Evolutionary conservation across 2,329 filamentous ascomycete species (phyloP), one percentile per base, ranked within the genome.

Genomic region (Pseudogymnoascus sp.): DNA sequence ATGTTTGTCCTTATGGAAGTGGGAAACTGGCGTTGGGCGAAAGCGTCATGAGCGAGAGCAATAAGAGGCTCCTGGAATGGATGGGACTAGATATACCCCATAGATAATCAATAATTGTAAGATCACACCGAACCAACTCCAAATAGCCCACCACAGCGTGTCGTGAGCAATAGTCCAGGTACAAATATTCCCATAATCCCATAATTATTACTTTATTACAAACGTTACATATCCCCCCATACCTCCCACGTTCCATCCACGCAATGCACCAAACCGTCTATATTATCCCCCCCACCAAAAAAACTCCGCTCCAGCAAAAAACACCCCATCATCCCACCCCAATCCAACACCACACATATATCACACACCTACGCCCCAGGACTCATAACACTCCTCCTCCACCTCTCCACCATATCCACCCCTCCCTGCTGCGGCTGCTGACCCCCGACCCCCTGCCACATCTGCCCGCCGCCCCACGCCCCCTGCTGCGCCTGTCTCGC

Each of bases 391-490:
- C 71, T 72, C 64, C 73, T 72, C 49, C 72, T 69, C 72, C 72
- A 74, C 39, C 68, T 64, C 66, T 74, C 72, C 23, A 74, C 72
- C 72, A 72, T 73, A 65, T 73, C 72, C 61, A 68, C 66, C 63
- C 73, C 71, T 1, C 70, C 71, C 61, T 73, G 68, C 58, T 70
- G 70, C 12, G 68, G 61, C 12, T 69, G 68, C 60, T 19, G 19
- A 2, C 66, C 65, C 58, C 26, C 26, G 26, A 58, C 33, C 26
- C 52, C 49, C 59, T 70, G 63, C 10, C 65, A 64, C 66, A 70
- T 69, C 12, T 61, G 60, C 63, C 41, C 16, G 6, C 6, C 59
- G 4, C 38, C 31, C 14, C 23, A 43, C n/a, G n/a, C 31, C 3
- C 38, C 59, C 14, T 64, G 63, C 29, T 68, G 67, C 10, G 62